These are phyloP conservation scores for Hypomyces rosellus DNA, from an alignment of 2,329 filamentous ascomycete genomes.

Conservation along the genomic window DNA sequence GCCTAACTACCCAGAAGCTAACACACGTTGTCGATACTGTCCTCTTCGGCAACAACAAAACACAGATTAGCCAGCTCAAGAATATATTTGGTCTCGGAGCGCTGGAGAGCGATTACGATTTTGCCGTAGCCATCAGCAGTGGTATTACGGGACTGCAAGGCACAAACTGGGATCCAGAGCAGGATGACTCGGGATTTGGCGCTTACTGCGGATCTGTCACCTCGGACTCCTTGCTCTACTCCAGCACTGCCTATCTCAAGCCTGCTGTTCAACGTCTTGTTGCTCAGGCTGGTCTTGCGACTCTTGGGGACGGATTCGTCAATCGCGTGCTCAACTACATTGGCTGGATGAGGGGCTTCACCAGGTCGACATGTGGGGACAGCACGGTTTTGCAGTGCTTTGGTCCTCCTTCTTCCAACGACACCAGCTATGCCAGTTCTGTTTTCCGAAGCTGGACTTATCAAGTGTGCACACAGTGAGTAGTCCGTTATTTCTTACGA, in stretches of 20 bases:
- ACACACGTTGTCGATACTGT: slow-evolving; percentile 47
- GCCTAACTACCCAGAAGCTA: slow-evolving; percentile 54
- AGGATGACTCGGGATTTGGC: slow-evolving; percentile 36
- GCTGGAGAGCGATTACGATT: slow-evolving; percentile 39
- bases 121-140: slow-evolving; percentile 35
- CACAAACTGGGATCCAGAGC: slow-evolving; percentile 48
- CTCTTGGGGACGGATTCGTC: slow-evolving; percentile 31
- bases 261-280: slow-evolving; percentile 34
- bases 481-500: slow-evolving; percentile 1
- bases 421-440: slow-evolving; percentile 17
- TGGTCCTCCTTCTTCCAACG: slow-evolving; percentile 18
- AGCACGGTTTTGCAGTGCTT: slow-evolving; percentile 25
- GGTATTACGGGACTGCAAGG: slow-evolving; percentile 41
- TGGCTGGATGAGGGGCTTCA: slow-evolving; percentile 32
- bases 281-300: slow-evolving; percentile 33
- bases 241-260: slow-evolving; percentile 30
- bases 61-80: slow-evolving; percentile 42
- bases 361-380: slow-evolving; percentile 24
- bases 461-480: slow-evolving; percentile 50
- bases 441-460: slow-evolving; percentile 41
- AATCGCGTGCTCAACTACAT: slow-evolving; percentile 47
- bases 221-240: slow-evolving; percentile 35
- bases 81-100: slow-evolving; percentile 41
- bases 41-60: slow-evolving; percentile 33
- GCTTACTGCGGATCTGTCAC: slow-evolving; percentile 44